These are phyloP conservation scores for Dictyostelium discoideum DNA, from an alignment of 78 protist species.

Conservation along the genomic window dicty_2.7 NC_007088.5:4666001-4666500, in stretches of 20 bases:
- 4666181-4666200: slow-evolving; percentile 80
- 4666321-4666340: slow-evolving; percentile 44
- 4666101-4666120: slow-evolving; percentile 85
- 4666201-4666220: slow-evolving; percentile 90
- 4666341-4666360: slow-evolving; percentile 11
- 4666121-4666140: slow-evolving; percentile 75
- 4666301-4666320: slow-evolving; percentile 62
- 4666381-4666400: slow-evolving; percentile 21
- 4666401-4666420: slow-evolving; percentile 59
- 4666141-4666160: slow-evolving; percentile 82
- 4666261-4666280: slow-evolving; percentile 89
- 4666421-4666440: too few relatives aligned
- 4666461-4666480: too few relatives aligned
- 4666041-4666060: slow-evolving; percentile 81
- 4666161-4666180: slow-evolving; percentile 88
- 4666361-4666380: slow-evolving; percentile 47
- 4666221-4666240: slow-evolving; percentile 81
- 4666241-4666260: slow-evolving; percentile 88
- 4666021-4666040: slow-evolving; percentile 53
- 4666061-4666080: slow-evolving; percentile 90
- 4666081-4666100: slow-evolving; percentile 64
- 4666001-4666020: slow-evolving; percentile 29
- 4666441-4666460: too few relatives aligned
- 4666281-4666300: slow-evolving; percentile 37
- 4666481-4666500: too few relatives aligned